phyloP scores from a whole-genome alignment of 257 asterid genomes.

The Lithospermum erythrorhizon region DNA sequence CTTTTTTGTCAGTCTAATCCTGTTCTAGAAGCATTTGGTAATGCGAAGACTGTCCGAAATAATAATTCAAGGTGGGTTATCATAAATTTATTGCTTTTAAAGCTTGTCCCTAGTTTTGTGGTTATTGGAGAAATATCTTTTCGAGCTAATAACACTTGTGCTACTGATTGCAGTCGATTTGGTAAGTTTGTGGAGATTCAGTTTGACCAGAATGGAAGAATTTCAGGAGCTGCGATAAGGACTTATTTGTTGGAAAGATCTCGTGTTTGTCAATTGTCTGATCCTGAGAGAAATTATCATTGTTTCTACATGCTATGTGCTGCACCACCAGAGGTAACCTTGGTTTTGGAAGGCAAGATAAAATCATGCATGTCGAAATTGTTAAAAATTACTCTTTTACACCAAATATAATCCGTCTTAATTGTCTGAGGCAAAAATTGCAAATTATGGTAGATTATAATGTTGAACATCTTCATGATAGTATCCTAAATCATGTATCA shows the following conservation, averaged over 20 bases:
- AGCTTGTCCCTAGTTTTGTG: neutral
- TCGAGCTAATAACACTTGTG: constrained; percentile 18
- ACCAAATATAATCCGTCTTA: neutral
- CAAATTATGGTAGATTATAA: neutral
- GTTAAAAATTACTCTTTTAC: no score
- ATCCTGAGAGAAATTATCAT: constrained; percentile 98
- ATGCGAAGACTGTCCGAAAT: constrained; percentile 97
- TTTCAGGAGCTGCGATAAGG: constrained; percentile 97
- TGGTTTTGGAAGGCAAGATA: neutral
- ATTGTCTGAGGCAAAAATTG: neutral
- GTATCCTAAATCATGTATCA: neutral
- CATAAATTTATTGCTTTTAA: neutral
- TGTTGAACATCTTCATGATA: neutral
- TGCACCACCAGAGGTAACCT: constrained; percentile 81
- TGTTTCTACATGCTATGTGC: constrained; percentile 99
- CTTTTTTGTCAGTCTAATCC: constrained; percentile 81
- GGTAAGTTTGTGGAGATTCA: constrained; percentile 99
- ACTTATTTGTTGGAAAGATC: constrained; percentile 98
- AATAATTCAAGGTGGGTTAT: constrained; percentile 77
- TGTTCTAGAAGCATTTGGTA: constrained; percentile 98
- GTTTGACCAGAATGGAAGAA: constrained; percentile 79
- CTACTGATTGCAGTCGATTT: constrained; percentile 63
- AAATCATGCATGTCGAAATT: neutral
- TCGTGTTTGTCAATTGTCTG: constrained; percentile 97
- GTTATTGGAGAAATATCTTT: neutral